Percentiles rank a stretch among this genome's conserved stretches.
These are phyloP conservation scores for Clohesyomyces aquaticus DNA, from an alignment of 495 filamentous ascomycete genomes.

Conservation along the genomic window DNA sequence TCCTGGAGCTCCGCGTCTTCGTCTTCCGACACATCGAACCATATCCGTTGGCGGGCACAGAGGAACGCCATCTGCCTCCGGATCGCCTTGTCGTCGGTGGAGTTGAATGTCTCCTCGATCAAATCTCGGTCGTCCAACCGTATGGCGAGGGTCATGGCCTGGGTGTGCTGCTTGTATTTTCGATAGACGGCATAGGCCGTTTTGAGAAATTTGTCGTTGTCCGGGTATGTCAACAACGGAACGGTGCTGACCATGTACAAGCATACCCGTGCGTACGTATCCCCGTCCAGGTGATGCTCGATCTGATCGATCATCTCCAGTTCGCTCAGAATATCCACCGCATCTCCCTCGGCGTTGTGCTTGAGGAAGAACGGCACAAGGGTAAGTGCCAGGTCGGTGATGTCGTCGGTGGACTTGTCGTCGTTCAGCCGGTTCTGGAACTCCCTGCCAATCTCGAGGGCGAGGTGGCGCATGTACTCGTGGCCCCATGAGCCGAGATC, in stretches of 20 bases:
- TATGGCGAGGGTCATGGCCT: slow-evolving; percentile 93
- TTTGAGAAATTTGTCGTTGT: slow-evolving; percentile 90
- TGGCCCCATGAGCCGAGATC: slow-evolving; percentile 98
- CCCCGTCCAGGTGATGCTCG: slow-evolving; percentile 85
- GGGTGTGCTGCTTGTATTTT: slow-evolving; percentile 84
- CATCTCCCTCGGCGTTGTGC: slow-evolving; percentile 97
- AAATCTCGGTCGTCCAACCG: slow-evolving; percentile 83
- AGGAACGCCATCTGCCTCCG: slow-evolving; percentile 96
- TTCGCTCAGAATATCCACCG: slow-evolving; percentile 94
- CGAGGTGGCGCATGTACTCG: slow-evolving; percentile 95
- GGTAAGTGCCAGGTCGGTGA: slow-evolving; percentile 77
- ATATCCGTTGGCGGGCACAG: slow-evolving; percentile 87
- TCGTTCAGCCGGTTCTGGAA: slow-evolving; percentile 77
- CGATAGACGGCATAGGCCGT: slow-evolving; percentile 93
- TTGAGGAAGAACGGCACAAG: slow-evolving; percentile 94
- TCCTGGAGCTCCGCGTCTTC: slow-evolving; percentile 76
- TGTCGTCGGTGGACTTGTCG: slow-evolving; percentile 68
- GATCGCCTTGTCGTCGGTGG: slow-evolving; percentile 76
- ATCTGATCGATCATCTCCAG: slow-evolving; percentile 94
- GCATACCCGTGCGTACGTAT: slow-evolving; percentile 91
- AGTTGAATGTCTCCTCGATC: slow-evolving; percentile 75
- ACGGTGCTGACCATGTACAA: slow-evolving; percentile 99
- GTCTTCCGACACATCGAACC: slow-evolving; percentile 67
- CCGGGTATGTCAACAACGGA: slow-evolving; percentile 92
- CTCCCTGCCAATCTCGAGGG: slow-evolving; percentile 93